Percentiles rank a stretch among this genome's conserved stretches.
Evolutionary conservation across 2,329 filamentous ascomycete species (phyloP).

Genomic region (Neopestalotiopsis sp.): DNA sequence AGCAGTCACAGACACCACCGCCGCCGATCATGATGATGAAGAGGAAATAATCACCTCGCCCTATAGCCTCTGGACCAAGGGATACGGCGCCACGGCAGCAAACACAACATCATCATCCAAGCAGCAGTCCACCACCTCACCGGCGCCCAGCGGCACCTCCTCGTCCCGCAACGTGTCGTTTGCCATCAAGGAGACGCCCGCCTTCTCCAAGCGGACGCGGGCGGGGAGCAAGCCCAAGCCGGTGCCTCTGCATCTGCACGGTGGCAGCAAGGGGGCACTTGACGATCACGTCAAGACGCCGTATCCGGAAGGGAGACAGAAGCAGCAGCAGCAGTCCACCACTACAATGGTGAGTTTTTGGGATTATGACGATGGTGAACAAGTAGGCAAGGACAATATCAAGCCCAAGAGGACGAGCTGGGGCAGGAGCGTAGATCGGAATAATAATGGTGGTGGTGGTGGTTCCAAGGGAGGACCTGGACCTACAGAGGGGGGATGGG

Average conservation of each 20-base stretch:
- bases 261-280: neutral
- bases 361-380: constrained; percentile 26
- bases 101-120: neutral
- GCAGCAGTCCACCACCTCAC: neutral
- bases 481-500: no score
- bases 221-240: constrained; percentile 7
- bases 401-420: constrained; percentile 12
- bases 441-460: no score
- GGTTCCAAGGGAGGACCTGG: no score
- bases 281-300: constrained; percentile 24
- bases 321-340: neutral
- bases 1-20: no score
- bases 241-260: constrained; percentile 15
- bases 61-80: constrained; percentile 12
- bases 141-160: constrained; percentile 10
- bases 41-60: constrained; percentile 1
- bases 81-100: neutral
- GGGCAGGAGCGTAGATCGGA: neutral
- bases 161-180: constrained; percentile 1
- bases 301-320: constrained; percentile 14
- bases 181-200: constrained; percentile 9
- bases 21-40: neutral
- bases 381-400: neutral
- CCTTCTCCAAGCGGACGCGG: constrained; percentile 3
- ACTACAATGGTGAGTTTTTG: constrained; percentile 23